A percentile compares a stretch with the other conserved stretches of the same genome.
Evolutionary conservation across 2,329 filamentous ascomycete species (phyloP).

Genomic region (Thermochaetoides dissita): DNA sequence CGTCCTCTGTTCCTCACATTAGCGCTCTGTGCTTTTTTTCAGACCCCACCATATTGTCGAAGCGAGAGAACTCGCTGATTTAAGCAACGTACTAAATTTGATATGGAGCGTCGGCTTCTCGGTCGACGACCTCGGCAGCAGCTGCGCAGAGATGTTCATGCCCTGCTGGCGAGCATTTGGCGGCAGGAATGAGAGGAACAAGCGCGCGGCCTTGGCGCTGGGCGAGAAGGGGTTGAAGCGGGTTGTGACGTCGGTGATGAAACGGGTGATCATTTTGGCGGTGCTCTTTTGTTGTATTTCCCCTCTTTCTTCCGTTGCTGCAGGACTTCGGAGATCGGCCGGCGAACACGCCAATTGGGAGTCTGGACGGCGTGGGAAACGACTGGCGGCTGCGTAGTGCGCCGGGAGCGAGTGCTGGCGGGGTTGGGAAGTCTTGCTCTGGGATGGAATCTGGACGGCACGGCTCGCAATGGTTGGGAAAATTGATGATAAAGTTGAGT

Average conservation of each 20-base stretch:
- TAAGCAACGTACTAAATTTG: slow-evolving; percentile 62
- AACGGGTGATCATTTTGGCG: slow-evolving; percentile 63
- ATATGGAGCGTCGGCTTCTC: slow-evolving; percentile 57
- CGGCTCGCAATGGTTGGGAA: slow-evolving; percentile 3
- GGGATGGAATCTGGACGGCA: neutral
- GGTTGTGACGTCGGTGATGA: slow-evolving; percentile 71
- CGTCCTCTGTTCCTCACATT: slow-evolving; percentile 54
- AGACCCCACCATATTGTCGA: no score
- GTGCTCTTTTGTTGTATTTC: neutral
- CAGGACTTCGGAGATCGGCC: neutral
- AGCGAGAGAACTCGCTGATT: no score
- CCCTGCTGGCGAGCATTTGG: slow-evolving; percentile 57
- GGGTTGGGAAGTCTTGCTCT: no score
- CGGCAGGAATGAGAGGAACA: slow-evolving; percentile 77
- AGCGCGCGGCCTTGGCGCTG: slow-evolving; percentile 65
- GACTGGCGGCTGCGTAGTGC: neutral
- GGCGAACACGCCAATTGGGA: neutral
- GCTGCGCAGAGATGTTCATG: slow-evolving; percentile 64
- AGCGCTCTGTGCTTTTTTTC: neutral
- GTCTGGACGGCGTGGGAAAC: neutral
- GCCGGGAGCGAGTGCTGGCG: neutral
- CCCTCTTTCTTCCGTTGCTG: neutral
- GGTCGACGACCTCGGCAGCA: slow-evolving; percentile 57
- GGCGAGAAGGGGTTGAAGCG: slow-evolving; percentile 86
- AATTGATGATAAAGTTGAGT: slow-evolving; percentile 7